Percentiles rank a stretch among this genome's conserved stretches.
Evolutionary conservation across 495 filamentous ascomycete genomes (phyloP).

Genomic region (Clavariopsis aquatica): DNA sequence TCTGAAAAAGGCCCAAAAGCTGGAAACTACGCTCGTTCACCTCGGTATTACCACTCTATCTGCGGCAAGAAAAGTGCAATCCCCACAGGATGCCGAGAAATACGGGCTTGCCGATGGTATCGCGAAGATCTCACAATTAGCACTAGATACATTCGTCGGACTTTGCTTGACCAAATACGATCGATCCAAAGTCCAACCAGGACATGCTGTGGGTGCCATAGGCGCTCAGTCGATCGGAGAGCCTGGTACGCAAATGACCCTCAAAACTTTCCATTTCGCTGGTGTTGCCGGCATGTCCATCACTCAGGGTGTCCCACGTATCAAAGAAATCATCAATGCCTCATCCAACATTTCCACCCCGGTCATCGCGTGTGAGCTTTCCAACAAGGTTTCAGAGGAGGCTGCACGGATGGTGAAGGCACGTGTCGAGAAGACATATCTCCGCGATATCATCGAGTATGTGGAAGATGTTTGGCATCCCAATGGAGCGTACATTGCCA

Average conservation of each 20-base stretch:
- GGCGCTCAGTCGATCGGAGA: conserved; percentile 98
- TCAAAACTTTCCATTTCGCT: conserved; percentile 99
- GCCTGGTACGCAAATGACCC: conserved; percentile 97
- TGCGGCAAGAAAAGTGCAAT: neutral
- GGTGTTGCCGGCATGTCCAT: conserved; percentile 99
- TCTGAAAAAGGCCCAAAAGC: conserved; percentile 54
- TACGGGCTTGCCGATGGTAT: conserved; percentile 58
- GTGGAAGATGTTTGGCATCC: conserved; percentile 82
- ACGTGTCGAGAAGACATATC: conserved; percentile 84
- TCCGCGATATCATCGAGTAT: conserved; percentile 71
- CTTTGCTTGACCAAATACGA: conserved; percentile 86
- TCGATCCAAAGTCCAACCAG: conserved; percentile 84
- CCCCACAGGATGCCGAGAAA: conserved; percentile 17
- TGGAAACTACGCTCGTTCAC: conserved; percentile 47
- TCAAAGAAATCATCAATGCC: conserved; percentile 99
- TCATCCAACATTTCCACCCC: conserved; percentile 91
- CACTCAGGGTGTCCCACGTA: conserved; percentile 97
- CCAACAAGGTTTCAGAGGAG: conserved; percentile 65
- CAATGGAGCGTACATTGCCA: conserved; percentile 67
- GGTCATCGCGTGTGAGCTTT: conserved; percentile 80
- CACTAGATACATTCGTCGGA: conserved; percentile 72
- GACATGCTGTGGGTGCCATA: conserved; percentile 95
- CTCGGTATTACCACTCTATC: conserved; percentile 15
- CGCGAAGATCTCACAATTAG: conserved; percentile 74
- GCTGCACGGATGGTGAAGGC: conserved; percentile 86